Conservation (phyloP, 352 stramenopile species). For the Phytophthora chlamydospora region DNA sequence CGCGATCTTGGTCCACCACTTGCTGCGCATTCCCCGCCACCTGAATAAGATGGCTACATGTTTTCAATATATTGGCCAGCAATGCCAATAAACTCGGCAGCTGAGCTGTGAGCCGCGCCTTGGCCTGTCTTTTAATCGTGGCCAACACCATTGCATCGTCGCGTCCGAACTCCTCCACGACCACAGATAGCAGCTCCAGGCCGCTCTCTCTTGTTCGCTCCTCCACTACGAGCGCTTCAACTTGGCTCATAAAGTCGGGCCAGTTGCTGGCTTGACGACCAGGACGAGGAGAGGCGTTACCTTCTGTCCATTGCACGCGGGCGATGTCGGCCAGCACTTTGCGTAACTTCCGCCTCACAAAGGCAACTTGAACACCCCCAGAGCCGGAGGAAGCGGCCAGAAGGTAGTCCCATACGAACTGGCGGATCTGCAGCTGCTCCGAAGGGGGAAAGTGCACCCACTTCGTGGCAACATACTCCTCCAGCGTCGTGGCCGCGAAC, state of each 20-base stretch:
- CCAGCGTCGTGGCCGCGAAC: slow-evolving; percentile 73
- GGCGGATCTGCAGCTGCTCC: slow-evolving; percentile 55
- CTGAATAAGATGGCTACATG: slow-evolving; percentile 53
- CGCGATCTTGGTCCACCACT: slow-evolving; percentile 43
- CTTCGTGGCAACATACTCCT: slow-evolving; percentile 75
- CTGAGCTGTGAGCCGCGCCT: slow-evolving; percentile 45
- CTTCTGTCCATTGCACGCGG: slow-evolving; percentile 52
- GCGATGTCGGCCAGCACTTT: slow-evolving; percentile 81
- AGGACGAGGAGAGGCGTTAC: slow-evolving; percentile 7
- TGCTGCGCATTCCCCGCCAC: slow-evolving; percentile 13
- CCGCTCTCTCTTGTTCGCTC: slow-evolving; percentile 47
- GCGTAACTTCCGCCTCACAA: slow-evolving; percentile 70
- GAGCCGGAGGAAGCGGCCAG: slow-evolving; percentile 21
- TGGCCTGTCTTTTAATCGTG: slow-evolving; percentile 49
- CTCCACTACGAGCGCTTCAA: slow-evolving; percentile 63
- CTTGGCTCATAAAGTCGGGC: slow-evolving; percentile 69
- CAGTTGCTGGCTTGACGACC: slow-evolving; percentile 26
- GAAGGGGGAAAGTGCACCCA: slow-evolving; percentile 50
- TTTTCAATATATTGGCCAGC: slow-evolving; percentile 53
- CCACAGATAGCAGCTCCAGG: slow-evolving; percentile 61
- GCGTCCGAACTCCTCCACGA: slow-evolving; percentile 77
- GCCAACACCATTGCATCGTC: slow-evolving; percentile 66
- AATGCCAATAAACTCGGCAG: slow-evolving; percentile 58
- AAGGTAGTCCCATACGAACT: slow-evolving; percentile 75
- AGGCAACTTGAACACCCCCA: slow-evolving; percentile 40